Evolutionary conservation across 371 early-diverging fungal species (phyloP), one percentile per base, ranked within the genome.

Genomic region (Mortierella sp.): DNA sequence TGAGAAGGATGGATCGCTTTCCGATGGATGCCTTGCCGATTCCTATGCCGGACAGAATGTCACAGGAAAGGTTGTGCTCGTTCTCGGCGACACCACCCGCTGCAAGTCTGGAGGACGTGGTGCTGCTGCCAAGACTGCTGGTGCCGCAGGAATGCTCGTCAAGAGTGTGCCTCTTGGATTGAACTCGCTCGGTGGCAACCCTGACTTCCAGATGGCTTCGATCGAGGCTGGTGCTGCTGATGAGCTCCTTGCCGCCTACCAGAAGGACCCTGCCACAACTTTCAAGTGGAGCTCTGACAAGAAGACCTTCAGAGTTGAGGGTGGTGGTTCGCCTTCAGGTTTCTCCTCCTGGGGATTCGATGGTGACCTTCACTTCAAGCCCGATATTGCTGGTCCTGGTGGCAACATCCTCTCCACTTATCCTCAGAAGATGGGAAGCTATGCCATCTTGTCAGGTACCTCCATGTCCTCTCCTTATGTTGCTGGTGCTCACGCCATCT

Each of bases 391-490:
- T 43, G 91, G 88, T 8, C 91, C 92, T 5, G 92, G 92, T 43
- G 91, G 90, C 14, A 81, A 87, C 52, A 91, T 93, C 24, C 91
- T 86, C 65, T 91, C 91, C 26, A 91, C 91, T 54, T 89, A 81
- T 58, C 88, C 86, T 23, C 55, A 81, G 12, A 64, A 56, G 42
- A 54, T 80, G 58, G 86, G 86, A 12, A 62, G 69, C 16, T 92
- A 78, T 18, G 67, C 60, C 42, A 52, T 78, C 34, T 42, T 53
- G 58, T 83, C 83, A n/a, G 86, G 87, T 28, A 85, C 84, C 13
- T 84, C 84, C 55, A 81, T 83, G 84, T 78, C 85, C 5, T 69
- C 87, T 47, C 89, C 90, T 1, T 88, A 87, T 54, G 67, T 87
- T 5, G 76, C 87, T 13, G 90, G 90, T 23, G 80, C 84, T 61